Base-by-base conservation (phyloP, 2,329 filamentous ascomycete genomes). In the Aschersonia sp. region DNA sequence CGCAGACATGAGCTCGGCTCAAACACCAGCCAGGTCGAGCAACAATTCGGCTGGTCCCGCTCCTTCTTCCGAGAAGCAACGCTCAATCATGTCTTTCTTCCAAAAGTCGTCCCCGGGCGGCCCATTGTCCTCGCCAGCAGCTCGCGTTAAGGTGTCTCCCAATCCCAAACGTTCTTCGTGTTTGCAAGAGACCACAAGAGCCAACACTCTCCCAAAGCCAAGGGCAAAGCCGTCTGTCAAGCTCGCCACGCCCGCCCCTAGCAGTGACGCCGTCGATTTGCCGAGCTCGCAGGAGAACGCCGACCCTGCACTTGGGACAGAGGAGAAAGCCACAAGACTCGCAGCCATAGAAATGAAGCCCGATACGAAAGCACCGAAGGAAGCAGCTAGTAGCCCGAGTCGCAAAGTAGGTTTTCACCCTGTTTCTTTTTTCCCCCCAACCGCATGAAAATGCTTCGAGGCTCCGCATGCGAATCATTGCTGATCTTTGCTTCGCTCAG, bases 211-310 rank as follows among this genome's bases (percentile, higher is more conserved):
- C 22, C 63, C 64, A 49, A 58, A 55, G 52, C 46, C 51, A 45
- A 68, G 64, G n/a, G 14, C 40, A 45, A 68, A 64, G 12, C 72
- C 72, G 45, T 66, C 66, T 5, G 47, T 49, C 40, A 65, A 64
- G 50, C 57, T 63, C 43, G 57, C 82, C 49, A 89, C 87, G 0
- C 87, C 87, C 5, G 76, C 83, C 5, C 83, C 87, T 5, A 94
- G 86, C 63, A 94, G 87, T 64, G 87, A 94, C 64, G 76, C 74
- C 37, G 62, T 78, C 30, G 79, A 83, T 47, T 79, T 79, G 29
- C 71, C 74, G 1, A 84, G 80, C 62, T 83, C 82, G 0, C 79
- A 85, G 52, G 79, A 84, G 55, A 81, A 83, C 70, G 77, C 48
- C 69, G 69, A 48, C 74, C 63, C 49, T 41, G 44, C 9, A 2